Evolutionary conservation across 768 basidiomycete genomes (phyloP).

Genomic region (Suillus bovinus): DNA sequence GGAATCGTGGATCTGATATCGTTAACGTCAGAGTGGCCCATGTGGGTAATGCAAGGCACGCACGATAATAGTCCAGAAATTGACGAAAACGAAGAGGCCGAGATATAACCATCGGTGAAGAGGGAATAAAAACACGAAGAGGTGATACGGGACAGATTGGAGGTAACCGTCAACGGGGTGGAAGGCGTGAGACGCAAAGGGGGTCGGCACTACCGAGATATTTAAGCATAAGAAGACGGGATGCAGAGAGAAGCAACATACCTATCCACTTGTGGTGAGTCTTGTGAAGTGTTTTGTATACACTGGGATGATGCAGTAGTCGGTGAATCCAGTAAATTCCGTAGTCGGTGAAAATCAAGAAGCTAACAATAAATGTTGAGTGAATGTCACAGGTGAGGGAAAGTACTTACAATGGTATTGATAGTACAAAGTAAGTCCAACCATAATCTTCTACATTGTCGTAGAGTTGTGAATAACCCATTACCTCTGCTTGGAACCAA

Average conservation of each 20-base stretch:
- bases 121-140: conserved; percentile 89
- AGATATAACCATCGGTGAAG: conserved; percentile 85
- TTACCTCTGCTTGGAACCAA: conserved; percentile 91
- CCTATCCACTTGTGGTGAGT: conserved; percentile 99
- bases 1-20: conserved; percentile 88
- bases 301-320: conserved; percentile 74
- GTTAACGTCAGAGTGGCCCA: conserved; percentile 3
- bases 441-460: conserved; percentile 80
- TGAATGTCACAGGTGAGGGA: neutral
- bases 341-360: conserved; percentile 88
- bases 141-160: conserved; percentile 94
- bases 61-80: conserved; percentile 92
- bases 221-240: conserved; percentile 12
- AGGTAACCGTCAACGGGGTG: conserved; percentile 93
- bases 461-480: conserved; percentile 82
- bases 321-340: conserved; percentile 98
- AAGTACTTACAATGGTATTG: conserved; percentile 61
- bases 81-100: conserved; percentile 85
- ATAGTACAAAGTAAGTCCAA: conserved; percentile 67
- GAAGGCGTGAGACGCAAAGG: conserved; percentile 97
- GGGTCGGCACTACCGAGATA: conserved; percentile 77
- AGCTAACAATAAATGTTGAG: conserved; percentile 40
- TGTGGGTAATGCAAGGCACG: conserved; percentile 27
- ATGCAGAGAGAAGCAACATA: conserved; percentile 42
- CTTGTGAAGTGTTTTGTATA: conserved; percentile 94